Conservation (phyloP, 768 basidiomycete genomes). For the Boletus pseudopeckii region DNA sequence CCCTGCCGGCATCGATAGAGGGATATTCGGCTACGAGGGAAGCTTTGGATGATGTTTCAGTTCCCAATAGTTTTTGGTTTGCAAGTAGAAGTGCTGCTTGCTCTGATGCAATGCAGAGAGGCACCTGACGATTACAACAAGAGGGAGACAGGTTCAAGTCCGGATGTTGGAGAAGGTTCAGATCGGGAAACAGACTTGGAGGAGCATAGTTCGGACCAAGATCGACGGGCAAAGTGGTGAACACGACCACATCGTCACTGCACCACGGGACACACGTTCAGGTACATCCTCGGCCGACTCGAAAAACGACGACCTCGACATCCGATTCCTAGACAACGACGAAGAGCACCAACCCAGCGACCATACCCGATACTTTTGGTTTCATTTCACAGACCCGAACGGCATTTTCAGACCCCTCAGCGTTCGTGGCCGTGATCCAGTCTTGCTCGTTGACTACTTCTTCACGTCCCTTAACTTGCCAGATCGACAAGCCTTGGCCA, state of each 20-base stretch:
- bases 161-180: background rate
- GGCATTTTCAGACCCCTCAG: background rate
- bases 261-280: background rate
- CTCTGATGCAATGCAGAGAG: conserved; percentile 2
- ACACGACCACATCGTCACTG: background rate
- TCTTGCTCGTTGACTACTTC: background rate
- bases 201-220: background rate
- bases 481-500: background rate
- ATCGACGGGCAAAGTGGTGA: background rate
- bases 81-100: conserved; percentile 6
- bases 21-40: conserved; percentile 7
- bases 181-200: background rate
- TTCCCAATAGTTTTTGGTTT: conserved; percentile 2
- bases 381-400: conserved; percentile 4
- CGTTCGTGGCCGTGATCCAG: conserved; percentile 2
- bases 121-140: background rate
- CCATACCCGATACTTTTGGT: background rate
- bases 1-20: conserved; percentile 6
- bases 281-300: background rate
- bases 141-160: background rate
- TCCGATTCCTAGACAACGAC: conserved; percentile 2
- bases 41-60: background rate
- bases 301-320: background rate
- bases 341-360: background rate
- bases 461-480: background rate